Conservation (phyloP, 305 asterid species). For the Fraxinus velutina region DNA sequence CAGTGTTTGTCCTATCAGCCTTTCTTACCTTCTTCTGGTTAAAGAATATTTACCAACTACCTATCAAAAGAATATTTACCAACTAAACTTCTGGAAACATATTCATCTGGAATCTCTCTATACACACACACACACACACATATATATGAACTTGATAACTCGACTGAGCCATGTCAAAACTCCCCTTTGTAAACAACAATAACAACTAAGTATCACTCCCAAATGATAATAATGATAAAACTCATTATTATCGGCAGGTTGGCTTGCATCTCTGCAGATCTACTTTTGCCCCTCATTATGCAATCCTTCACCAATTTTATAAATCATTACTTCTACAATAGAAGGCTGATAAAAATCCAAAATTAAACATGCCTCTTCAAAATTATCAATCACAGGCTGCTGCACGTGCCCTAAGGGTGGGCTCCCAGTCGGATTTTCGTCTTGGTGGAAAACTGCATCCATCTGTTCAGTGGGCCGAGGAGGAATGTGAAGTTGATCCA, state of each 20-base stretch:
- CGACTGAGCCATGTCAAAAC: conserved; percentile 16
- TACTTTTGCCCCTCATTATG: conserved; percentile 21
- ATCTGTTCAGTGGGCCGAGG: conserved; percentile 88
- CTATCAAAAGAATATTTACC: background rate
- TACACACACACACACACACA: conserved; percentile 8
- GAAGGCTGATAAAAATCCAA: conserved; percentile 36
- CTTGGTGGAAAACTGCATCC: conserved; percentile 83
- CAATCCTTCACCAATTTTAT: conserved; percentile 27
- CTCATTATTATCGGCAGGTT: conserved; percentile 7
- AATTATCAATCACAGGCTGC: conserved; percentile 98
- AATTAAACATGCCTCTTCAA: conserved; percentile 59
- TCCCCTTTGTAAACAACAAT: conserved; percentile 30
- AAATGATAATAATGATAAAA: background rate
- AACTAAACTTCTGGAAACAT: conserved; percentile 20
- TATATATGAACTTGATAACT: conserved; percentile 3
- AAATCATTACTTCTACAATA: conserved; percentile 24
- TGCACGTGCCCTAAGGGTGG: conserved; percentile 73
- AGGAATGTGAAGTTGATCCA: conserved; percentile 51
- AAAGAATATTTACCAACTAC: conserved; percentile 5
- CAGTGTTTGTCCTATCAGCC: conserved; percentile 17
- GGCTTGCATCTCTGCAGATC: conserved; percentile 23
- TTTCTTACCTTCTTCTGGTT: background rate
- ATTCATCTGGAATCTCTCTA: background rate
- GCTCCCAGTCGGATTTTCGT: conserved; percentile 70
- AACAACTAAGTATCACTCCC: conserved; percentile 2